These are phyloP conservation scores for Rhodamnia argentea DNA, from an alignment of 345 rosid species.

Conservation along the genomic window DNA sequence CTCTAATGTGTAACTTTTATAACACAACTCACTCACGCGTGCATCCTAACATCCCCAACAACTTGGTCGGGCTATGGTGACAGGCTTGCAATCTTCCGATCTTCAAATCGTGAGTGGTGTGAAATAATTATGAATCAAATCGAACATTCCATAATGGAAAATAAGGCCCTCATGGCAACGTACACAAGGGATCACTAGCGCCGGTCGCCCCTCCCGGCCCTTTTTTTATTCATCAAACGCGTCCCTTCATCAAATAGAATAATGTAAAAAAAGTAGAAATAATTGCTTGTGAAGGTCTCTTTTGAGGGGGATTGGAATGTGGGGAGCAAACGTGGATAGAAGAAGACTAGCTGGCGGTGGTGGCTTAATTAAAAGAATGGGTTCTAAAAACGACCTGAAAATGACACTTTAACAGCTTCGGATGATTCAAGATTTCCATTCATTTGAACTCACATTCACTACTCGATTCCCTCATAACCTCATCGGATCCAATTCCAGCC, in stretches of 20 bases:
- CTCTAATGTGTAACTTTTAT: no score
- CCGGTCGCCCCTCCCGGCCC: neutral
- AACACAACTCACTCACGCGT: no score
- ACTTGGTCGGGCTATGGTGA: fast-evolving
- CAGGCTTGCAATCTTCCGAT: fast-evolving
- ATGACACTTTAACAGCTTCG: neutral
- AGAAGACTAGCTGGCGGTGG: neutral
- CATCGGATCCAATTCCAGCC: no score
- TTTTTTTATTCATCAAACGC: neutral
- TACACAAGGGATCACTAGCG: neutral
- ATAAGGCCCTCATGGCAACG: neutral
- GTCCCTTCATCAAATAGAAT: neutral
- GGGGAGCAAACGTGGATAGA: neutral
- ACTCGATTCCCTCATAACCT: no score
- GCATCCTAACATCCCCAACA: no score
- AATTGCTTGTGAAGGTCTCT: neutral
- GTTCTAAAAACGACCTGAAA: neutral
- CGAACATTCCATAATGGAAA: neutral
- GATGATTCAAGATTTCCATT: neutral
- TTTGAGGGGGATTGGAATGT: neutral
- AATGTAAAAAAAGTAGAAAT: neutral
- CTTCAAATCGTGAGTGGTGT: fast-evolving
- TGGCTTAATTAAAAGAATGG: neutral
- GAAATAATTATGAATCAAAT: neutral
- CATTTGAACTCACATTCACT: neutral